Evolutionary conservation across 2,329 filamentous ascomycete genomes (phyloP), one percentile per base, ranked within the genome.

Genomic region (Fusarium albidum): DNA sequence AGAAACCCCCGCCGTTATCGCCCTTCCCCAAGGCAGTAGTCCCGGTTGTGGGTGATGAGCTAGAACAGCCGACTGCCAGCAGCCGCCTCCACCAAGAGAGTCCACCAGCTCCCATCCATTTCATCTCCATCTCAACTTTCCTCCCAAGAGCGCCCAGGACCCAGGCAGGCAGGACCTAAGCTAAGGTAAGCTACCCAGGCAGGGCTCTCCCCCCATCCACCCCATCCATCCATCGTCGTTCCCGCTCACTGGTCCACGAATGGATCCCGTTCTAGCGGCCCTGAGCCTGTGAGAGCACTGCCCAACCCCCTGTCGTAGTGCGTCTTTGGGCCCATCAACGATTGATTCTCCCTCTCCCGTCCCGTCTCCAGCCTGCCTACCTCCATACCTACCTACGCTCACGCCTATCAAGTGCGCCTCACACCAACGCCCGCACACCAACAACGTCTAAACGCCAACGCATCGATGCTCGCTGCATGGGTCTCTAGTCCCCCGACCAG

Each of bases 391-490:
- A 60, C 55, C 27, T 59, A 32, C 49, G 21, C 59, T 62, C 52
- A 60, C 59, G 56, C 59, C 59, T 63, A 60, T 63, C 42, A 43
- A 63, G 42, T 63, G 56, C 52, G 44, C 59, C 55, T 61, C 55
- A 56, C 58, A 29, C 55, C 52, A 63, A 65, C 63, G 63, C 65
- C 72, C 74, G 75, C 77, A 73, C 59, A 44, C 52, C 53, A 50
- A 54, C 57, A 63, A 59, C 58, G 48, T 56, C 55, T 54, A 57
- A 56, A 63, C 66, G 74, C 75, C 77, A 78, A 74, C 77, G 73
- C 75, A 77, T 78, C 77, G 71, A 79, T 78, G 75, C 73, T 71
- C 69, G 69, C 70, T 77, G 74, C 75, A 75, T 77, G 74, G 73
- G 71, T 73, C 69, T 73, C 61, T 72, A 70, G 70, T 69, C 68